A percentile compares a stretch with the other conserved stretches of the same genome.
These are phyloP conservation scores for Euptelea pleiosperma DNA, from an alignment of 164 flowering plant species.

Conservation along the genomic window DNA sequence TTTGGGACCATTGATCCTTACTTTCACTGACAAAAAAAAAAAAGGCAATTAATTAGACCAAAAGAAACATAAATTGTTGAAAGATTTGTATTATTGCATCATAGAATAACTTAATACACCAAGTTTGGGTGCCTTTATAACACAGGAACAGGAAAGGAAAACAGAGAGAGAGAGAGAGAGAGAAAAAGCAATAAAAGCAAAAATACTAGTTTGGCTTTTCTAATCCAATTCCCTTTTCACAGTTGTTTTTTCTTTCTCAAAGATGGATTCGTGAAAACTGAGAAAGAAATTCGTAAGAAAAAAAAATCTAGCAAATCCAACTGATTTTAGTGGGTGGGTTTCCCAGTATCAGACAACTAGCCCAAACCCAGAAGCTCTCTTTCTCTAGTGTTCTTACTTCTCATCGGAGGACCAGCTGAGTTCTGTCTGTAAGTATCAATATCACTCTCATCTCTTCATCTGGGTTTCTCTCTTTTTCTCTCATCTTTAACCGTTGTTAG, in stretches of 20 bases:
- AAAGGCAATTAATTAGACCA: no score
- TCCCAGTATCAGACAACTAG: not conserved
- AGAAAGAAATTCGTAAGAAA: not conserved
- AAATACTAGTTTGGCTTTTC: not conserved
- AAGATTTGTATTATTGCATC: no score
- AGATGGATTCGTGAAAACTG: not conserved
- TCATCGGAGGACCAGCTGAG: not conserved
- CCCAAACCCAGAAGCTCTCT: not conserved
- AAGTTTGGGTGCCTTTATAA: no score
- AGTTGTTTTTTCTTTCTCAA: no score
- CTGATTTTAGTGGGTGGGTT: not conserved
- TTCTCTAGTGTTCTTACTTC: not conserved
- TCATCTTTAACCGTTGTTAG: no score
- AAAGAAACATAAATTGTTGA: no score
- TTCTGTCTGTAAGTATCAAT: slow-evolving; percentile 5
- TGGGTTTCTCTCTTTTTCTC: not conserved
- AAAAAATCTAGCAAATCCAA: not conserved
- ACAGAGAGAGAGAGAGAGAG: not conserved
- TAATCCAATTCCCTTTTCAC: no score
- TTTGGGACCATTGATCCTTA: no score
- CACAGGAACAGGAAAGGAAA: no score
- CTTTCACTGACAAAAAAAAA: not conserved
- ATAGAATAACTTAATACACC: no score
- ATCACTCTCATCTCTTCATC: not conserved
- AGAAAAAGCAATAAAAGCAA: not conserved